Base-by-base conservation (phyloP, 192 early-diverging fungal genomes). In the Bifiguratus adelaidae region DNA sequence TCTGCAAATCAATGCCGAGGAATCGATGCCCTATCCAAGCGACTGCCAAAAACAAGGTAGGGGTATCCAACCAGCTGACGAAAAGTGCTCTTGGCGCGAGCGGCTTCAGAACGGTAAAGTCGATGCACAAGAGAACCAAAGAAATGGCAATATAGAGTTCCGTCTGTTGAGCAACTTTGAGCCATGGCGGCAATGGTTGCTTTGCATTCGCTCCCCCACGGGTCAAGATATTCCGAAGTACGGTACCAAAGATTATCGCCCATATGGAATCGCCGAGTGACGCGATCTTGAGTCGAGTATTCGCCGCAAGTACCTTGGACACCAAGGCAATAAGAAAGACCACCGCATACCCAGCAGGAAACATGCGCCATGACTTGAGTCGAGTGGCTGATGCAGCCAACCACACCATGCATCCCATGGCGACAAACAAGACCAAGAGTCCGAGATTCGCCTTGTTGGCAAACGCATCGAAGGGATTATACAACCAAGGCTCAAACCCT, bases 111-210 rank as follows among this genome's bases (percentile, higher is more conserved):
- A 70, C 62, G 1, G 42, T 49, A 22, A 70, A 62, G 47, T 70
- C 56, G 30, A 74, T 74, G 42, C 72, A 74, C 21, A 74, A 44
- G 11, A 74, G 40, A 2, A 74, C 72, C 37, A 74, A 48, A 16
- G 64, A 67, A 19, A 62, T 61, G 30, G 72, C 68, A 50, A 75
- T 75, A 33, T 75, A 75, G 0, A 75, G 45, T 43, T 75, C 72
- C 0, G 72, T 75, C 48, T 68, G 68, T 34, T 75, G 72, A 32
- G 72, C 68, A 7, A 63, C 55, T 43, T 75, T 75, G 19, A 75
- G 54, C 65, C 68, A 70, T 6, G 56, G 53, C 0, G 68, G 68
- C 7, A 75, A 48, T 12, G 54, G 41, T 12, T 45, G 44, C 4
- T 21, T 28, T 20, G 48, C 27, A 13, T 40, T 23, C 7, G 37